Conservation (phyloP, 208 protist genomes). For the Leishmania martiniquensis region DNA sequence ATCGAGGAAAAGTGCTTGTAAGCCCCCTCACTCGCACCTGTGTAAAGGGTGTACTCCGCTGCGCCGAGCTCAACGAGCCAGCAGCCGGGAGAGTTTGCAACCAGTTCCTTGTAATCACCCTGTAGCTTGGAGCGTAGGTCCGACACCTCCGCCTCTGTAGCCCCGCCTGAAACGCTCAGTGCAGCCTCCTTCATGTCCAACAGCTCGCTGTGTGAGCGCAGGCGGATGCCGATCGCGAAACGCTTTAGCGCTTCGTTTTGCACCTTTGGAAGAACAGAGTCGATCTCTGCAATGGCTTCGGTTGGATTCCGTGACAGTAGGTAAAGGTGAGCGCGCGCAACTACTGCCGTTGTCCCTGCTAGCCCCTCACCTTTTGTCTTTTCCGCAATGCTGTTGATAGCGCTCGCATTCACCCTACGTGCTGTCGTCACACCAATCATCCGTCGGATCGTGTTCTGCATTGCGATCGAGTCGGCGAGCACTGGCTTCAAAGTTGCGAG, state of each 20-base stretch:
- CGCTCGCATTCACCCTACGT: conserved; percentile 47
- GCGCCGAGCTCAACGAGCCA: conserved; percentile 78
- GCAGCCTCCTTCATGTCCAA: conserved; percentile 81
- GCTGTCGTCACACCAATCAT: conserved; percentile 53
- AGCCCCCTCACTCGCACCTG: conserved; percentile 58
- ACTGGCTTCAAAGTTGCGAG: conserved; percentile 75
- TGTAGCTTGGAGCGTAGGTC: conserved; percentile 52
- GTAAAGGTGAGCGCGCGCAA: conserved; percentile 59
- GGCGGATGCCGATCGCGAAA: conserved; percentile 67
- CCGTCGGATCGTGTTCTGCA: conserved; percentile 54
- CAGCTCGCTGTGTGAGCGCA: conserved; percentile 68
- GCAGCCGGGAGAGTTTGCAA: conserved; percentile 59
- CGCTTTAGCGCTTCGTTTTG: conserved; percentile 61
- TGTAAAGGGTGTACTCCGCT: conserved; percentile 83
- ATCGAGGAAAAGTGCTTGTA: conserved; percentile 60
- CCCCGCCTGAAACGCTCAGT: conserved; percentile 69
- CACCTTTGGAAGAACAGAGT: conserved; percentile 66
- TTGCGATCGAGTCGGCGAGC: conserved; percentile 59
- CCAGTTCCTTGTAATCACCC: conserved; percentile 68
- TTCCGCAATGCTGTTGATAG: conserved; percentile 66
- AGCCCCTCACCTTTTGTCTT: conserved; percentile 81
- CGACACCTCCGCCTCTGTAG: conserved; percentile 82
- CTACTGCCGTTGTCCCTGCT: conserved; percentile 49
- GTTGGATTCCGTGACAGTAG: conserved; percentile 51
- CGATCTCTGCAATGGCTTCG: conserved; percentile 59